phyloP scores from a whole-genome alignment of 805 yeast species.

The Spathaspora arborariae region DNA sequence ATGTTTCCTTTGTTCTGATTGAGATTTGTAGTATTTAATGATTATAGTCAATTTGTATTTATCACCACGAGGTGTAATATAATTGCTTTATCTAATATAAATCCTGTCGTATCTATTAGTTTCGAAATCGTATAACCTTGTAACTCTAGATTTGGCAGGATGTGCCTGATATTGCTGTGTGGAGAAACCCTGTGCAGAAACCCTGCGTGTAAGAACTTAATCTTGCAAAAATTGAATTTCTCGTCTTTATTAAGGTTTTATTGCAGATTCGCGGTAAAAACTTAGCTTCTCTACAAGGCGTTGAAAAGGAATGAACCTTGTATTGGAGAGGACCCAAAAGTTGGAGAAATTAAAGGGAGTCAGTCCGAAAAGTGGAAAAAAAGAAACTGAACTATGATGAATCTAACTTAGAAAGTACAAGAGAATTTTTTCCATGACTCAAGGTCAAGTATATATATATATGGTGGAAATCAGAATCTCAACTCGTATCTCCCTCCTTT shows the following conservation, averaged over 20 bases:
- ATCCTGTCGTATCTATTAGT: too few species aligned
- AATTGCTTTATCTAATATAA: too few species aligned
- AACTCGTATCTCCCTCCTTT: not conserved
- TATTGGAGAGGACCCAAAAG: not conserved
- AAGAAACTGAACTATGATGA: not conserved
- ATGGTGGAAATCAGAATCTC: not conserved
- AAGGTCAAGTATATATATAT: not conserved
- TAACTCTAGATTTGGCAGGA: too few species aligned
- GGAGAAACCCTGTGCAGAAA: too few species aligned
- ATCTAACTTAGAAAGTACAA: not conserved
- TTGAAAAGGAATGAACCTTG: not conserved
- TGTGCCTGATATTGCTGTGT: too few species aligned
- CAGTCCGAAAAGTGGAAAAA: not conserved
- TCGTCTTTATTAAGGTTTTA: not conserved
- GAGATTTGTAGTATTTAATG: too few species aligned
- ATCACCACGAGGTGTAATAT: too few species aligned
- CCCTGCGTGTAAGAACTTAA: not conserved
- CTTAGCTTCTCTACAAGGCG: not conserved
- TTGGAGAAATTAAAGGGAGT: not conserved
- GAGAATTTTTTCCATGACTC: not conserved
- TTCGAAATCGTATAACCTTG: too few species aligned
- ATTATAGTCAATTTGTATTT: too few species aligned
- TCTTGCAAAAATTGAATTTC: not conserved
- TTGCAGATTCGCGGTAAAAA: not conserved
- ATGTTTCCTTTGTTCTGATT: too few species aligned